These are phyloP conservation scores for Brasilioporus rufonigricans DNA, from an alignment of 768 basidiomycete species.

Conservation along the genomic window DNA sequence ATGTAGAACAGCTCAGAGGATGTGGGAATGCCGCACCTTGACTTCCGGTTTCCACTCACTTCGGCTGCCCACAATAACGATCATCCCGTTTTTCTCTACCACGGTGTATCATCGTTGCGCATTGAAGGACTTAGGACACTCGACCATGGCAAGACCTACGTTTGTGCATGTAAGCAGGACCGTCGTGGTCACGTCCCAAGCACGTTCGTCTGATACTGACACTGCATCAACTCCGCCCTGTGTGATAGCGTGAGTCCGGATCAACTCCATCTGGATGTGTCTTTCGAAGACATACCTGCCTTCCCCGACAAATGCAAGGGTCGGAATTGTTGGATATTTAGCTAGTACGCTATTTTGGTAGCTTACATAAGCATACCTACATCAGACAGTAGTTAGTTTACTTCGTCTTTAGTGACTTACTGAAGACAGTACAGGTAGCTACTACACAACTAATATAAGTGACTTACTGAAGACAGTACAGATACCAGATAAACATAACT, in stretches of 20 bases:
- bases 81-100: conserved; percentile 37
- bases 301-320: conserved; percentile 32
- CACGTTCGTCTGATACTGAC: conserved; percentile 39
- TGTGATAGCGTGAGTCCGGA: not conserved
- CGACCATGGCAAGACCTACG: conserved; percentile 8
- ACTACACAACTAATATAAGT: no score
- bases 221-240: conserved; percentile 34
- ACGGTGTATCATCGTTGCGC: not conserved
- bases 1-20: no score
- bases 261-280: no score
- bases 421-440: no score
- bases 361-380: no score
- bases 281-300: conserved; percentile 44
- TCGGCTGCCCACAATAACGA: conserved; percentile 57
- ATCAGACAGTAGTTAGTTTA: no score
- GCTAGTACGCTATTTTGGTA: no score
- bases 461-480: no score
- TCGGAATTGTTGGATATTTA: no score
- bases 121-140: no score
- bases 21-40: conserved; percentile 20
- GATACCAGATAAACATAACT: no score
- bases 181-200: conserved; percentile 45
- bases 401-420: no score
- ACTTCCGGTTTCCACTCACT: conserved; percentile 50
- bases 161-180: conserved; percentile 49